A percentile compares a stretch with the other conserved stretches of the same genome.
Evolutionary conservation across 495 filamentous ascomycete species (phyloP).

Genomic region (Entonaema liquescens): DNA sequence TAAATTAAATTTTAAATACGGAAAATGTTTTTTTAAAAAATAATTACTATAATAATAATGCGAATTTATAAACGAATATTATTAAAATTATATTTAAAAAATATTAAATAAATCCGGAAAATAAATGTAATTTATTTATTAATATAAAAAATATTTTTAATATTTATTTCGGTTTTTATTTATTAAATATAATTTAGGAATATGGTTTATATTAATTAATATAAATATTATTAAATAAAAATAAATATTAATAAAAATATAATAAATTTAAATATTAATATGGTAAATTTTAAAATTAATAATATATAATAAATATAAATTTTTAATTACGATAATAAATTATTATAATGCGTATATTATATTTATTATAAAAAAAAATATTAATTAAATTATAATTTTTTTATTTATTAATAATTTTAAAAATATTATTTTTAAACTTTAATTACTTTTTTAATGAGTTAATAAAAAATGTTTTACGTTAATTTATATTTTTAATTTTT

Average conservation of each 20-base stretch:
- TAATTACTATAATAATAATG: neutral
- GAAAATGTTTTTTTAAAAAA: neutral
- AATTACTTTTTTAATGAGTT: neutral
- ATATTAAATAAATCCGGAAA: neutral
- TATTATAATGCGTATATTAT: neutral
- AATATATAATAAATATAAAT: neutral
- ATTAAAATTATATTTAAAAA: neutral
- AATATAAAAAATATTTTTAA: neutral
- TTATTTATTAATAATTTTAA: neutral
- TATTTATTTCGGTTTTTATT: neutral
- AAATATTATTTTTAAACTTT: neutral
- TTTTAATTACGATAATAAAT: neutral
- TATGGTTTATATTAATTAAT: neutral
- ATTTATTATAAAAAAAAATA: neutral
- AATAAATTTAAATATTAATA: neutral
- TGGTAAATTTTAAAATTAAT: neutral
- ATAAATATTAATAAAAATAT: neutral
- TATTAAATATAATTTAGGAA: neutral
- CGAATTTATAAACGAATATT: neutral
- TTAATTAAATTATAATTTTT: neutral
- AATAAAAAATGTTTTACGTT: neutral
- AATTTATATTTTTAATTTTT: neutral
- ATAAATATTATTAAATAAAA: neutral
- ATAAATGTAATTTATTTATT: neutral
- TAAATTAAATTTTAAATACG: neutral